Evolutionary conservation across 495 filamentous ascomycete species (phyloP), one percentile per base, ranked within the genome.

Genomic region (Polyplosphaeria fusca): DNA sequence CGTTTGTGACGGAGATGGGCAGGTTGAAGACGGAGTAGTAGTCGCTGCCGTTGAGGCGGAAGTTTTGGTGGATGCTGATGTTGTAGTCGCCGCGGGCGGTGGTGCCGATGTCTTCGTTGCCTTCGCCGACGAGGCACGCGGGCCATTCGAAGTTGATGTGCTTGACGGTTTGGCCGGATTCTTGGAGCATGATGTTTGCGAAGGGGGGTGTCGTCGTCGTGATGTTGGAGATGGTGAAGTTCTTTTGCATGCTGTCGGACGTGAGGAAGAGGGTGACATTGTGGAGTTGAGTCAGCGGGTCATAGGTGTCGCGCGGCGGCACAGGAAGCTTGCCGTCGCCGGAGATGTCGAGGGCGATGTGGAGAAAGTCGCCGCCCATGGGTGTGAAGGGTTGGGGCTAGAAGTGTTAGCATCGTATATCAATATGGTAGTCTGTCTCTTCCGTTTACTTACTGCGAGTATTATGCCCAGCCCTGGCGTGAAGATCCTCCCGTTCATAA

Each of bases 61-160:
- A 86, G 49, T 77, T 83, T 59, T 87, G 83, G 46, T 82, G 82
- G 63, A 86, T 84, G 9, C 82, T 83, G 64, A 86, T 80, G 72
- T 85, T 77, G 46, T 77, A 76, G 46, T 63, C 63, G 14, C 74
- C 74, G 11, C 74, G 65, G 1, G 66, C 70, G 11, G 65, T 71
- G 4, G 43, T 44, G 32, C 40, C 51, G 25, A 60, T 49, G 23
- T 62, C 62, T 27, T 56, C 60, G 4, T 81, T 58, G 4, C 81
- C 82, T 47, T 82, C 71, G 9, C 83, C 83, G 16, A 82, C 79
- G 1, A 87, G 70, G 63, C 83, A 86, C 43, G 77, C 76, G 1
- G 84, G 83, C 83, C 83, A 86, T 9, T 73, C 67, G 82, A 83
- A 86, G 61, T 82, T 82, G 38, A 86, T 79, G 65, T 86, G 83